Percentiles rank a stretch among this genome's conserved stretches.
Evolutionary conservation across 495 filamentous ascomycete genomes (phyloP).

Genomic region (Ascobolus immersus): DNA sequence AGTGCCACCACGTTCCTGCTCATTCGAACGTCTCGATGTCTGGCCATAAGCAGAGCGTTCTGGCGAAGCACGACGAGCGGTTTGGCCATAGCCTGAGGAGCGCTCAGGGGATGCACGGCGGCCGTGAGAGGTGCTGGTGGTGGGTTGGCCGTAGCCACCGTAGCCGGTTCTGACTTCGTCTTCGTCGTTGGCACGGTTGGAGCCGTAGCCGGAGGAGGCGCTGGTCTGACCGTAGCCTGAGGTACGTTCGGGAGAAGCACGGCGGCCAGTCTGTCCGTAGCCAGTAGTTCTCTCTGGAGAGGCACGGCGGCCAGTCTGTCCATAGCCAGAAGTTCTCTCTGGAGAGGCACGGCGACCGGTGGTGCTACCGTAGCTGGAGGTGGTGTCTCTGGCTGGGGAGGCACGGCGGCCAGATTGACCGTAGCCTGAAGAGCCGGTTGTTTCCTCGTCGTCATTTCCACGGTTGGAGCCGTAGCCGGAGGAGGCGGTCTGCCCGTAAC

Average conservation of each 20-base stretch:
- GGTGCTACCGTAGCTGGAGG: not conserved
- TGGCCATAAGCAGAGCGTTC: not conserved
- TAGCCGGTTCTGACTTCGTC: no score
- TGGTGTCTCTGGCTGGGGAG: no score
- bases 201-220: not conserved
- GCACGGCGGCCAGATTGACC: no score
- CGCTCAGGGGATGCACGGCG: not conserved
- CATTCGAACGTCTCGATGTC: not conserved
- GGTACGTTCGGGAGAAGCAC: not conserved
- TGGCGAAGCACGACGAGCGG: not conserved
- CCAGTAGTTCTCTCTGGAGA: not conserved
- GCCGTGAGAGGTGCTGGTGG: no score
- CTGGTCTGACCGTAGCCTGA: not conserved
- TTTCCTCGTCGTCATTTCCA: no score
- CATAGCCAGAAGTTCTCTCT: not conserved
- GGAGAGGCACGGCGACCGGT: not conserved
- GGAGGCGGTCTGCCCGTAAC: not conserved
- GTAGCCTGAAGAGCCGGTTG: no score
- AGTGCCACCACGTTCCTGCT: not conserved
- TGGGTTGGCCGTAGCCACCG: no score
- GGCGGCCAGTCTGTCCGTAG: not conserved
- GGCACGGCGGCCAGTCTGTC: not conserved
- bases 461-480: not conserved
- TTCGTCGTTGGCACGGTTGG: not conserved
- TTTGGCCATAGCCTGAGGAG: not conserved